Conservation (phyloP, 2,329 filamentous ascomycete species). For the Alternaria angustiovoidea region DNA sequence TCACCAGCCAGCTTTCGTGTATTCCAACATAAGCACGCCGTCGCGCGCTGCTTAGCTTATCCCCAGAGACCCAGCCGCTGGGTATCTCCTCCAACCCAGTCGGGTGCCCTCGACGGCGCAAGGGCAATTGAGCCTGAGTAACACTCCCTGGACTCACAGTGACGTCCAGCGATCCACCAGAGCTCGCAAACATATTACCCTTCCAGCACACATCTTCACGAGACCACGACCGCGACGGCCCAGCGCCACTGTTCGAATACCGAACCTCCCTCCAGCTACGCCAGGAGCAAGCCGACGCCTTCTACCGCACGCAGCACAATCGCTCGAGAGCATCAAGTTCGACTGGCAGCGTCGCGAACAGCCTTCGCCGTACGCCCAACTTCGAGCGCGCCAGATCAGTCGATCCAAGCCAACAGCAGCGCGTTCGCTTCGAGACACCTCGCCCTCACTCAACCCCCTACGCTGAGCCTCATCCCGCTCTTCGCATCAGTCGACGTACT, state of each 20-base stretch:
- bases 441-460: constrained; percentile 42
- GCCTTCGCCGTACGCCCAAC: constrained; percentile 63
- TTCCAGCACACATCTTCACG: constrained; percentile 38
- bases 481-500: constrained; percentile 80
- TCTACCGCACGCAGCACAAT: constrained; percentile 45
- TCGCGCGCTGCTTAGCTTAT: constrained; percentile 20
- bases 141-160: constrained; percentile 30
- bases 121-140: constrained; percentile 23
- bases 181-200: constrained; percentile 42
- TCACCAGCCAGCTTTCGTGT: constrained; percentile 30
- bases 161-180: constrained; percentile 37
- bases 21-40: constrained; percentile 28
- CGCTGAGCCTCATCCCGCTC: constrained; percentile 62
- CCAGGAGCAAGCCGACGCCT: constrained; percentile 52
- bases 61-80: constrained; percentile 26
- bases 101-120: constrained; percentile 32
- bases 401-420: constrained; percentile 50
- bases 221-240: constrained; percentile 46
- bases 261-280: constrained; percentile 53
- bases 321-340: constrained; percentile 61
- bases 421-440: constrained; percentile 46
- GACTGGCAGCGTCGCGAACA: constrained; percentile 59
- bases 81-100: constrained; percentile 24
- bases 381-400: constrained; percentile 58
- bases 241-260: constrained; percentile 39